phyloP scores from a whole-genome alignment of 495 filamentous ascomycete species.

The Talaromyces wortmannii region DNA sequence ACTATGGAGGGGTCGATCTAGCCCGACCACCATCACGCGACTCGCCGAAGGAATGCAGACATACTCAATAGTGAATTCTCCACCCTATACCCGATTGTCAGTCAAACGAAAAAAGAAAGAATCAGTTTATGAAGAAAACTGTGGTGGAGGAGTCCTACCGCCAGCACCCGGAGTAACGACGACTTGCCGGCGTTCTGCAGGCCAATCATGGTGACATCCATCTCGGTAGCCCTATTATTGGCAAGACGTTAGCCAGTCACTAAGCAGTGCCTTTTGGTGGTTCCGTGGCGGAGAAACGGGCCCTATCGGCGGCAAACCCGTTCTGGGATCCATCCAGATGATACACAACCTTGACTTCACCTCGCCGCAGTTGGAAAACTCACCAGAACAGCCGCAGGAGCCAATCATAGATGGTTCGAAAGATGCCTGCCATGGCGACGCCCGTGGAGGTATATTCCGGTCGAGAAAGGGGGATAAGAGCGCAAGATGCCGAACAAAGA shows the following conservation, averaged over 20 bases:
- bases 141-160: slow-evolving; percentile 54
- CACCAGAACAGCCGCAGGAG: slow-evolving; percentile 96
- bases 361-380: slow-evolving; percentile 30
- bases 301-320: background rate
- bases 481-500: background rate
- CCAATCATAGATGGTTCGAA: slow-evolving; percentile 97
- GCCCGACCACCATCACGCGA: slow-evolving; percentile 1
- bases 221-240: slow-evolving; percentile 80
- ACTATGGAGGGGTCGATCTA: slow-evolving; percentile 1
- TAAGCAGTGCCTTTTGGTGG: slow-evolving; percentile 2
- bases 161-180: slow-evolving; percentile 84
- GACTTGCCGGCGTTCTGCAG: slow-evolving; percentile 98
- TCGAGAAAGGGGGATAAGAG: background rate
- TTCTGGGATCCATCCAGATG: background rate
- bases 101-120: slow-evolving; percentile 5
- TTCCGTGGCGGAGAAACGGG: background rate
- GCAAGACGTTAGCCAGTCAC: background rate
- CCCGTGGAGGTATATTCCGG: background rate
- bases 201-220: slow-evolving; percentile 99
- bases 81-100: slow-evolving; percentile 57
- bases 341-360: slow-evolving; percentile 2
- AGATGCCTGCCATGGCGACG: slow-evolving; percentile 71
- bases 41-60: slow-evolving; percentile 18
- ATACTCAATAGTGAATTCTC: slow-evolving; percentile 99
- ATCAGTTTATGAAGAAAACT: background rate